A percentile compares a stretch with the other conserved stretches of the same genome.
phyloP scores from a whole-genome alignment of 1,284 basidiomycete genomes.

The Chondrostereum purpureum region DNA sequence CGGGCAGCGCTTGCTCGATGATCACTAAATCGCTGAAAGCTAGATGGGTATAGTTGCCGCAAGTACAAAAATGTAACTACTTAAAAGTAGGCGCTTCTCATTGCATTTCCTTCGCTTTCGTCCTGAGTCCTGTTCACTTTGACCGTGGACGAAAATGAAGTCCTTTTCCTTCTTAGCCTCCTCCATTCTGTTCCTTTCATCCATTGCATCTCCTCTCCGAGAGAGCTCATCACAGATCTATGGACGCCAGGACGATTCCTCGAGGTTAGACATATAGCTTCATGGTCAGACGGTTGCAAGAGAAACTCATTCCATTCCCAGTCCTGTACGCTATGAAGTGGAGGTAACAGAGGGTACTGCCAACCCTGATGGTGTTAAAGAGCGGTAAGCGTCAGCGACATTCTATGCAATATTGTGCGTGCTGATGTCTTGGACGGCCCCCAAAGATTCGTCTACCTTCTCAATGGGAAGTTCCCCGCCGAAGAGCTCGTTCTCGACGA shows the following conservation, averaged over 20 bases:
- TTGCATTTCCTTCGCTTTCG: too few relatives aligned
- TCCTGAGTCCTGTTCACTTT: too few relatives aligned
- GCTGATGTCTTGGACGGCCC: too few relatives aligned
- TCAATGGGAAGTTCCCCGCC: conserved; percentile 9
- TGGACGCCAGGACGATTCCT: neutral
- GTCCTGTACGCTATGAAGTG: conserved; percentile 2
- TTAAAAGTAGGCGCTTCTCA: too few relatives aligned
- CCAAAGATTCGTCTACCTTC: conserved; percentile 10
- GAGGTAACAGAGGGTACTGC: conserved; percentile 3
- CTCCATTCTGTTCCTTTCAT: neutral
- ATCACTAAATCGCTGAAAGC: too few relatives aligned
- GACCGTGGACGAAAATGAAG: neutral
- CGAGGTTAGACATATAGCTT: too few relatives aligned
- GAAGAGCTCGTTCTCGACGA: conserved; percentile 5
- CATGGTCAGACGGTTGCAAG: too few relatives aligned
- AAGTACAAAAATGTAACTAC: too few relatives aligned
- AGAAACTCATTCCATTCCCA: too few relatives aligned
- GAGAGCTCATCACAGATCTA: neutral
- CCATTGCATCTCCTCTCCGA: neutral
- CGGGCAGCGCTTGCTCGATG: too few relatives aligned
- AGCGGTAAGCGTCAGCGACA: neutral
- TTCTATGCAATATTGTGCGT: neutral
- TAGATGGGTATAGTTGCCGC: too few relatives aligned
- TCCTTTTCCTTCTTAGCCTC: neutral
- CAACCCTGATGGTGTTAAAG: conserved; percentile 5